Conservation (phyloP, 176 grass and related monocot genomes). For the Cenchrus purpureus region DNA sequence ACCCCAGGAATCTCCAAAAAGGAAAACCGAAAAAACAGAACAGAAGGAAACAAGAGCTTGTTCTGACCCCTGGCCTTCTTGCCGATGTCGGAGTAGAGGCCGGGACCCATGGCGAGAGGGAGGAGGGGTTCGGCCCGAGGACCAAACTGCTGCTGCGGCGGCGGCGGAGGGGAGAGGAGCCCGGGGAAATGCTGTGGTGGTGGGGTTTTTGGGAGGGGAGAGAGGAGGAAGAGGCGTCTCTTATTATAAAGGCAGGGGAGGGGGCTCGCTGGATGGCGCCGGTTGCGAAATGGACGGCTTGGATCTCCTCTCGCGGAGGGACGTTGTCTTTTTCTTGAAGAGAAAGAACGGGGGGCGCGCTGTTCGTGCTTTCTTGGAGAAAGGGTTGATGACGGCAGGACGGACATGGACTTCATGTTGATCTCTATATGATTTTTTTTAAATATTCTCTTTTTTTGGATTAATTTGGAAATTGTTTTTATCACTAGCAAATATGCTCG, state of each 20-base stretch:
- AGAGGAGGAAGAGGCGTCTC: not conserved
- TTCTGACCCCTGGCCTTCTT: constrained; percentile 60
- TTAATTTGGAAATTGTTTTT: not conserved
- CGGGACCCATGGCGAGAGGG: constrained; percentile 51
- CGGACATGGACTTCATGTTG: constrained; percentile 14
- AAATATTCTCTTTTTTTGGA: not conserved
- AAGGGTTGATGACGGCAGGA: constrained; percentile 23
- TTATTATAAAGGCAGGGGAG: constrained; percentile 11
- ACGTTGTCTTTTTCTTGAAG: constrained; percentile 28
- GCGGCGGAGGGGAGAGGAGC: not conserved
- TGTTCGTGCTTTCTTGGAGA: constrained; percentile 29
- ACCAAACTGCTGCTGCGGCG: not conserved
- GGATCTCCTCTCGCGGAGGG: not conserved
- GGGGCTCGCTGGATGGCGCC: constrained; percentile 22
- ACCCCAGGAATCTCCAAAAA: not conserved
- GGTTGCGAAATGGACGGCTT: constrained; percentile 17
- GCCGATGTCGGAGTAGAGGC: constrained; percentile 65
- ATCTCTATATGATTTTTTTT: not conserved
- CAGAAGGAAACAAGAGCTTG: not conserved
- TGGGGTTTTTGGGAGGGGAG: constrained; percentile 12
- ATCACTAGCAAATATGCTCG: no score
- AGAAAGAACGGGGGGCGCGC: not conserved
- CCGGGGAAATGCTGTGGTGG: not conserved
- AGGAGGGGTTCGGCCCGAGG: not conserved
- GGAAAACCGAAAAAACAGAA: not conserved